phyloP scores from a whole-genome alignment of 169 alveolate species.

The Amoebophrya sp. region DNA sequence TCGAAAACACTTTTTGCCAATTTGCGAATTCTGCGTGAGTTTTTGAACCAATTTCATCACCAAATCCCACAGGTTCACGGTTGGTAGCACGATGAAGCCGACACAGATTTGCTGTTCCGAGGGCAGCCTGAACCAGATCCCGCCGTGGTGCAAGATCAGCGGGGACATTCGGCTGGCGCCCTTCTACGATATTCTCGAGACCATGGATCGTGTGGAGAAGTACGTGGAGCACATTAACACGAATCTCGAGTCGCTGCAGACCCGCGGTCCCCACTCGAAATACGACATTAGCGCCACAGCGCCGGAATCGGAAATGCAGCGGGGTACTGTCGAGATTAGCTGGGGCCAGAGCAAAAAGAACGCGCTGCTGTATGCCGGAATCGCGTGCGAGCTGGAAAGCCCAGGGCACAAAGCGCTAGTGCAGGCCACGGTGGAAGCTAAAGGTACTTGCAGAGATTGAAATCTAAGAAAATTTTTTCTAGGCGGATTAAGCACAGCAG shows the following conservation, averaged over 20 bases:
- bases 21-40: no score
- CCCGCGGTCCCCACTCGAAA: neutral
- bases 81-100: neutral
- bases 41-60: no score
- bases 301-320: neutral
- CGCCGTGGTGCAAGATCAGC: neutral
- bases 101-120: constrained; percentile 1
- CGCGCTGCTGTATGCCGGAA: neutral
- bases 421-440: neutral
- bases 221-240: neutral
- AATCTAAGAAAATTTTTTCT: no score
- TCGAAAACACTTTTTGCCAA: no score
- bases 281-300: neutral
- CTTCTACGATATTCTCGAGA: neutral
- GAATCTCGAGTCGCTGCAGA: neutral
- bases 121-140: neutral
- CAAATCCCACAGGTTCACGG: neutral
- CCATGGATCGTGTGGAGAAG: constrained; percentile 3
- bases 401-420: neutral
- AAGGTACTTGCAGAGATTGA: no score
- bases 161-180: neutral
- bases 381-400: neutral
- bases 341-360: neutral
- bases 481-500: no score
- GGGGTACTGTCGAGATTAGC: neutral